Base-by-base conservation (phyloP, 768 basidiomycete species). In the Amanita jacksonii region DNA sequence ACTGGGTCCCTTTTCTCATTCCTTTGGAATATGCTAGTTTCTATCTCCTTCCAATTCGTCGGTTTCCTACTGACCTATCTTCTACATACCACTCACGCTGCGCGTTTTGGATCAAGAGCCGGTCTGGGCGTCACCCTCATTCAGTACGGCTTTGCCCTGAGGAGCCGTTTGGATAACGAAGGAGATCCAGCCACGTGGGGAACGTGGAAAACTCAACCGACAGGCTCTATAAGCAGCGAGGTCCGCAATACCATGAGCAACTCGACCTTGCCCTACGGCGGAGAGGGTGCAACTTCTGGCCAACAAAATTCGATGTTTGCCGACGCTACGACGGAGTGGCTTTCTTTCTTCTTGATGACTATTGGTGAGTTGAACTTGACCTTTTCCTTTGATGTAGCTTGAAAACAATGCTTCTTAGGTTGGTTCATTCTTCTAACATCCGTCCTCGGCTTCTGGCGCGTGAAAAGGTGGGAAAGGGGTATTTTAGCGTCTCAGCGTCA, bases 61-160 rank as follows among this genome's bases (percentile, higher is more conserved):
- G 94, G 85, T 27, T 91, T 88, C 69, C 71, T 82, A 39, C 73
- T 97, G 60, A 98, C 93, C 7, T 97, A 92, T 64, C 83, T 98
- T 46, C 74, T 98, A 23, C 88, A 90, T 61, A 85, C 83, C 2
- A 91, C 91, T 1, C 94, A 98, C 58, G 86, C 94, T 4, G 90
- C 89, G 24, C 85, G 91, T 52, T 78, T 87, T 52, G 92, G 96
- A 38, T 90, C 90, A 30, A 81, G 91, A 43, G 93, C 92, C 1
- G 94, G 94, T 22, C 74, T 98, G 35, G 94, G 94, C n/a, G 73
- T 97, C 47, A 97, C 93, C 9, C 73, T 98, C 43, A 94, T 98
- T 46, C 94, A 97, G 60, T 93, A 93, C 60, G 93, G 94, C 22
- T 83, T 94, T 54, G 83, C 82, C 9, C 63, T 87, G 47, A 77